Evolutionary conservation across 306 rosid genomes (phyloP).

Genomic region (Prunus persica): DNA sequence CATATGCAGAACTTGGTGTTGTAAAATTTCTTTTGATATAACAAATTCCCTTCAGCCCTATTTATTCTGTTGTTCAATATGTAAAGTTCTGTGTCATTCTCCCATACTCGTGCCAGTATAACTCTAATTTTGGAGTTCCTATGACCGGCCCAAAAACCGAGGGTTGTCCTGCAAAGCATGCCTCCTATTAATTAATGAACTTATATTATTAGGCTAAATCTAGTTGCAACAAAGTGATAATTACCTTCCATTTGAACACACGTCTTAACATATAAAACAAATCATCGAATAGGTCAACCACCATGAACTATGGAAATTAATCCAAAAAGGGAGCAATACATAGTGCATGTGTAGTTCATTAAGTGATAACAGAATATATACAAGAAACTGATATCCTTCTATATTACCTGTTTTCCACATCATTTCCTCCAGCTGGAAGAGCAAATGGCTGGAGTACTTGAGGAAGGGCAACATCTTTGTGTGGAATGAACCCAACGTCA

Average conservation of each 20-base stretch:
- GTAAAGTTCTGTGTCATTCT: slow-evolving; percentile 93
- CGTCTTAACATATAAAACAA: background rate
- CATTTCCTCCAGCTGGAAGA: slow-evolving; percentile 95
- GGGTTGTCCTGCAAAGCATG: slow-evolving; percentile 65
- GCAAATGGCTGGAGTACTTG: slow-evolving; percentile 97
- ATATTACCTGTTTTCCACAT: slow-evolving; percentile 73
- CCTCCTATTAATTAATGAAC: slow-evolving; percentile 3
- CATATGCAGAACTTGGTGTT: slow-evolving; percentile 85
- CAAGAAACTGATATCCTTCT: background rate
- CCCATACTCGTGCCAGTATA: slow-evolving; percentile 90
- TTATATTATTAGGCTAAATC: background rate
- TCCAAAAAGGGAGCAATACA: background rate
- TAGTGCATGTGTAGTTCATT: background rate
- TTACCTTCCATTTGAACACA: background rate
- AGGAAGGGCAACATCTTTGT: slow-evolving; percentile 95
- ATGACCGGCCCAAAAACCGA: slow-evolving; percentile 98
- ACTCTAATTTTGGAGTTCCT: slow-evolving; percentile 96
- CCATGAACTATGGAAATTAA: background rate
- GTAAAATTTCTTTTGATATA: slow-evolving; percentile 88
- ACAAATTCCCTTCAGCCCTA: slow-evolving; percentile 77
- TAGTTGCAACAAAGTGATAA: background rate
- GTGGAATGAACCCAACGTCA: slow-evolving; percentile 96
- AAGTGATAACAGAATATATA: background rate
- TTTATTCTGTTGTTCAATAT: slow-evolving; percentile 84
- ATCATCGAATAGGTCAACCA: background rate